Conservation (phyloP, 176 grass and related monocot species). For the Oropetium thomaeum region DNA sequence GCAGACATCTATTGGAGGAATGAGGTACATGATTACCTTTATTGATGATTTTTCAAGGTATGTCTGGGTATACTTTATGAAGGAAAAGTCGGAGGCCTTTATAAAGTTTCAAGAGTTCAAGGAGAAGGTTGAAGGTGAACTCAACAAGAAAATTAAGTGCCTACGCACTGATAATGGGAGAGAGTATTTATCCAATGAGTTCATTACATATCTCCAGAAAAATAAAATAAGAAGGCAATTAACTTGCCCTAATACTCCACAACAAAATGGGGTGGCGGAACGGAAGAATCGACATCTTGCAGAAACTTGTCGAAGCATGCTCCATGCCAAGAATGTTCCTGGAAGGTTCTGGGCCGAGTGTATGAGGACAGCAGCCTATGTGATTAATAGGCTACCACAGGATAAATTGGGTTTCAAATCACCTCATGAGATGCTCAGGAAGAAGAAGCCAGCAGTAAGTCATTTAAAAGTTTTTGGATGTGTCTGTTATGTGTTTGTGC, state of each 20-base stretch:
- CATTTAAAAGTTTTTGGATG: too few relatives aligned
- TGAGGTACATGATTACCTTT: neutral
- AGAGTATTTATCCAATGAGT: constrained; percentile 19
- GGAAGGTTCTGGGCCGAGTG: constrained; percentile 15
- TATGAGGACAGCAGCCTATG: neutral
- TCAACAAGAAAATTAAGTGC: neutral
- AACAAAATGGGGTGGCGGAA: constrained; percentile 25
- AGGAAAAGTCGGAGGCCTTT: neutral
- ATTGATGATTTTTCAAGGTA: neutral
- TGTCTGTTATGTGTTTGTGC: too few relatives aligned
- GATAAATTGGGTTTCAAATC: constrained; percentile 1
- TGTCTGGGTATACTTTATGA: constrained; percentile 25
- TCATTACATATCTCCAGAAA: constrained; percentile 8
- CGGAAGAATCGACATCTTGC: constrained; percentile 3
- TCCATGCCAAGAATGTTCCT: constrained; percentile 17
- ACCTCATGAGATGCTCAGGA: constrained; percentile 21
- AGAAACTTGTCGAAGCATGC: constrained; percentile 9
- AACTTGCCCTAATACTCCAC: constrained; percentile 14
- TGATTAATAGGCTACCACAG: constrained; percentile 14
- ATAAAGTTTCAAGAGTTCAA: constrained; percentile 26
- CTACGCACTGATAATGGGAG: constrained; percentile 5
- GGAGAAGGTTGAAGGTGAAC: constrained; percentile 18
- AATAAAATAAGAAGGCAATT: neutral
- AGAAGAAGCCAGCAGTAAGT: too few relatives aligned
- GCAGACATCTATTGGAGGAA: neutral